A percentile compares a stretch with the other conserved stretches of the same genome.
These are phyloP conservation scores for Massarina eburnea DNA, from an alignment of 2,329 filamentous ascomycete genomes.

Conservation along the genomic window DNA sequence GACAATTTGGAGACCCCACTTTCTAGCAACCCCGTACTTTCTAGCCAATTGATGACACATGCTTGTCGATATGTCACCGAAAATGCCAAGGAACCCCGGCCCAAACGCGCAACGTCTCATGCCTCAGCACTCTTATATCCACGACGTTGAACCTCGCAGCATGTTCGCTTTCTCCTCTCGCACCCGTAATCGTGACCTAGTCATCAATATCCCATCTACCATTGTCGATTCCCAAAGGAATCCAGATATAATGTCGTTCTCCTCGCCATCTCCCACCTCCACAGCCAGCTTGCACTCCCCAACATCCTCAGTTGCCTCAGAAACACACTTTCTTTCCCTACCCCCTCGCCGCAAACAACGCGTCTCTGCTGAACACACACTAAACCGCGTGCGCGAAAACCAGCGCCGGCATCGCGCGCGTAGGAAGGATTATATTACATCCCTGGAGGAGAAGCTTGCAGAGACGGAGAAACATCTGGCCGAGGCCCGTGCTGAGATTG, in stretches of 20 bases:
- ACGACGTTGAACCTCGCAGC: not conserved
- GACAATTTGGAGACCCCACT: not conserved
- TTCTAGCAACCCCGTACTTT: not conserved
- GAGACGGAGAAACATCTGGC: slow-evolving; percentile 30
- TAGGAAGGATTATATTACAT: slow-evolving; percentile 44
- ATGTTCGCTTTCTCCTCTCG: not conserved
- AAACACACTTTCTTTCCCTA: not conserved
- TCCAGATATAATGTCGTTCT: not conserved
- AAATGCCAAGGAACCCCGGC: slow-evolving; percentile 5
- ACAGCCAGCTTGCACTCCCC: not conserved
- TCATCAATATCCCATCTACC: not conserved
- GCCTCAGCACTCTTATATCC: not conserved
- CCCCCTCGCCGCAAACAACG: slow-evolving; percentile 14
- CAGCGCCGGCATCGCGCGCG: slow-evolving; percentile 54
- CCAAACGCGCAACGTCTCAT: slow-evolving; percentile 6
- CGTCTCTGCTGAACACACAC: slow-evolving; percentile 39
- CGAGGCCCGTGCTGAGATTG: slow-evolving; percentile 30
- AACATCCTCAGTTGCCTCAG: not conserved
- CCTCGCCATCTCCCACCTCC: not conserved
- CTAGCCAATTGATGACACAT: not conserved
- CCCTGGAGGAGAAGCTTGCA: slow-evolving; percentile 40
- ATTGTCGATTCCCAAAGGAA: not conserved
- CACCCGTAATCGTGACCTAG: not conserved
- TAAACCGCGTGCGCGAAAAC: slow-evolving; percentile 53
- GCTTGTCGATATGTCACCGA: slow-evolving; percentile 11